phyloP scores from a whole-genome alignment of 768 basidiomycete genomes.

The Cubamyces lactineus region DNA sequence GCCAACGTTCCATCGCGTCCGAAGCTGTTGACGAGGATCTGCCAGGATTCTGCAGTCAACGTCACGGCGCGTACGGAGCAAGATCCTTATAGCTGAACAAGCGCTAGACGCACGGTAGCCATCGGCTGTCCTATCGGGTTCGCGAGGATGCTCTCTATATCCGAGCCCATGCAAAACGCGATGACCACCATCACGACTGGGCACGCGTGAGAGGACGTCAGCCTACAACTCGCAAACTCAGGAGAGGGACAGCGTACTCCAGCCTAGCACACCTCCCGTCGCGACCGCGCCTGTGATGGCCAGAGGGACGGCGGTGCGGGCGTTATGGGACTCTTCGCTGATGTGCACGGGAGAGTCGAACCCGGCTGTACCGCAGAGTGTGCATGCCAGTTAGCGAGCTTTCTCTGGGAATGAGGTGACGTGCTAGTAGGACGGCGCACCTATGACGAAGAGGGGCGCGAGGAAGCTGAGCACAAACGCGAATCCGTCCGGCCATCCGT shows the following conservation, averaged over 20 bases:
- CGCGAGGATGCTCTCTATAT: slow-evolving; percentile 43
- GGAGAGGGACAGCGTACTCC: slow-evolving; percentile 43
- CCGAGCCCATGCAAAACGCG: slow-evolving; percentile 62
- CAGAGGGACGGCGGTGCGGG: slow-evolving; percentile 61
- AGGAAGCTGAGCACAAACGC: slow-evolving; percentile 55
- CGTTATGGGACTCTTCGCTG: slow-evolving; percentile 65
- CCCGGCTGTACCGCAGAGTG: slow-evolving; percentile 6
- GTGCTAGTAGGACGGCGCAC: not conserved
- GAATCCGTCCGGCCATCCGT: slow-evolving; percentile 51
- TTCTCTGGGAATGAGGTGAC: too few relatives aligned
- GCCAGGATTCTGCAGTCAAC: not conserved
- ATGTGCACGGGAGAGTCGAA: slow-evolving; percentile 61
- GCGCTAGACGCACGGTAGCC: slow-evolving; percentile 45
- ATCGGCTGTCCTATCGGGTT: slow-evolving; percentile 58
- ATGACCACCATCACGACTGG: slow-evolving; percentile 58
- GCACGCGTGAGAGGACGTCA: too few relatives aligned
- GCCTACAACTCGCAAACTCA: too few relatives aligned
- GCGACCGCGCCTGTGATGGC: slow-evolving; percentile 57
- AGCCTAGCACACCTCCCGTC: slow-evolving; percentile 55
- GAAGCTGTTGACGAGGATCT: slow-evolving; percentile 38
- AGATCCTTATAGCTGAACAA: not conserved
- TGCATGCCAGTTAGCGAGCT: too few relatives aligned
- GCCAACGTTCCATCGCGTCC: slow-evolving; percentile 40
- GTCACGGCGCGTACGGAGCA: not conserved
- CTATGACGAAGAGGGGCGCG: slow-evolving; percentile 27